A percentile compares a stretch with the other conserved stretches of the same genome.
Conservation (phyloP, 345 rosid species). For the Moricandia arvensis region DNA sequence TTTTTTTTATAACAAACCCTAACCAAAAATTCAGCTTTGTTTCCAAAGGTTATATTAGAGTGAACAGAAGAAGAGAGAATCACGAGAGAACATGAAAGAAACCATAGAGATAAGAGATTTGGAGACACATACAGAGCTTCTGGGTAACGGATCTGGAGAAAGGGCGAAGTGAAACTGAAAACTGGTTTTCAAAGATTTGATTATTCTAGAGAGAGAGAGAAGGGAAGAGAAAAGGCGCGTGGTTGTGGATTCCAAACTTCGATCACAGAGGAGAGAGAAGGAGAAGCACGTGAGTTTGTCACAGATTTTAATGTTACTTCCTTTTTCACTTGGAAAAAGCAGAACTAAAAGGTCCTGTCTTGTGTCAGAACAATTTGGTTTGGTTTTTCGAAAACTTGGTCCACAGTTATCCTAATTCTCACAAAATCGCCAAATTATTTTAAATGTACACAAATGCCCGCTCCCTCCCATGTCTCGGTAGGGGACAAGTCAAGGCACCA, state of each 20-base stretch:
- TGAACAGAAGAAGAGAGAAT: background rate
- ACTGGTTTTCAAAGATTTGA: constrained; percentile 1
- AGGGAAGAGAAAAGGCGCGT: constrained; percentile 38
- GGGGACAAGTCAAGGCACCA: background rate
- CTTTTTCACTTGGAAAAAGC: constrained; percentile 2
- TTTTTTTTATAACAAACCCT: background rate
- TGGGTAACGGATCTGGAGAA: constrained; percentile 49
- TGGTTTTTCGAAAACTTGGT: background rate
- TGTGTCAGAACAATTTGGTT: background rate
- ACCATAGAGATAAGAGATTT: background rate
- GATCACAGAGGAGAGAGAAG: constrained; percentile 5
- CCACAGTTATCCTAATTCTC: background rate
- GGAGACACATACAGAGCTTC: constrained; percentile 18
- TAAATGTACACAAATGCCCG: background rate
- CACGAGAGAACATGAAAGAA: background rate
- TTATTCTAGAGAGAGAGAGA: constrained; percentile 21
- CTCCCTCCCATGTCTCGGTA: background rate
- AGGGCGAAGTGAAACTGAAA: constrained; percentile 34
- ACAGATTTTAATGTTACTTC: background rate
- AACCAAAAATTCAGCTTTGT: background rate
- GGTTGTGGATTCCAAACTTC: constrained; percentile 31
- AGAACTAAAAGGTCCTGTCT: background rate
- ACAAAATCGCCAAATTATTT: background rate
- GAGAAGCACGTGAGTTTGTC: constrained; percentile 53
- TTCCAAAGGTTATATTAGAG: background rate